Evolutionary conservation across 1,284 basidiomycete genomes (phyloP).

Genomic region (Neolentinus lepideus): DNA sequence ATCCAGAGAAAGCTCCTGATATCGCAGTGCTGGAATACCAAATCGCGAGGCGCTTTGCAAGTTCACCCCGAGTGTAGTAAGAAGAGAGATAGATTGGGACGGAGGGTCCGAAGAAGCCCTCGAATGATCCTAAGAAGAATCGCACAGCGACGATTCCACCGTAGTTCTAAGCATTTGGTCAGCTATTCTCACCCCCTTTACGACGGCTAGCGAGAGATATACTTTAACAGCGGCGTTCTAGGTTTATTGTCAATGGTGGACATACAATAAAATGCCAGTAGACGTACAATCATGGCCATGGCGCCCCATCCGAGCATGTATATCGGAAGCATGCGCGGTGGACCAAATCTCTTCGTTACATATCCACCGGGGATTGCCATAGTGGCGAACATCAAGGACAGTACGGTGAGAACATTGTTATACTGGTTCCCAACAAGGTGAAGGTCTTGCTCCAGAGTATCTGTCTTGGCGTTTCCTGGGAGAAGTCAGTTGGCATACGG

Average conservation of each 20-base stretch:
- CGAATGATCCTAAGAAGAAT: constrained; percentile 25
- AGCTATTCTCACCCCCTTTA: constrained; percentile 15
- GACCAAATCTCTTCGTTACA: neutral
- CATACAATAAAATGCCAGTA: constrained; percentile 6
- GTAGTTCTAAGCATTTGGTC: constrained; percentile 15
- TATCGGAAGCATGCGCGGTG: neutral
- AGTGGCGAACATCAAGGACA: constrained; percentile 16
- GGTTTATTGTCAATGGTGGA: constrained; percentile 1
- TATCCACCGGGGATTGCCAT: neutral
- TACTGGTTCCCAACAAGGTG: constrained; percentile 19
- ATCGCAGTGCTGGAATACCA: constrained; percentile 16
- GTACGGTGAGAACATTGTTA: constrained; percentile 15
- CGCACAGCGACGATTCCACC: constrained; percentile 16
- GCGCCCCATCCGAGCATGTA: neutral
- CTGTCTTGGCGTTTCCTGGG: constrained; percentile 27
- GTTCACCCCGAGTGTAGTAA: constrained; percentile 18
- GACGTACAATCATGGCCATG: neutral
- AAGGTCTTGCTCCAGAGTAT: constrained; percentile 27
- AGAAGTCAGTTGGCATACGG: neutral
- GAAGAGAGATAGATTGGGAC: constrained; percentile 13
- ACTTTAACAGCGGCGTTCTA: neutral
- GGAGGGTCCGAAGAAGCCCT: constrained; percentile 18
- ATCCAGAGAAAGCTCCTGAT: constrained; percentile 25
- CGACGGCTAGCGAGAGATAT: constrained; percentile 6
- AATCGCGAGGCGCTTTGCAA: constrained; percentile 17